Evolutionary conservation across 495 filamentous ascomycete genomes (phyloP), one percentile per base, ranked within the genome.

Genomic region (Ascodesmis nigricans): DNA sequence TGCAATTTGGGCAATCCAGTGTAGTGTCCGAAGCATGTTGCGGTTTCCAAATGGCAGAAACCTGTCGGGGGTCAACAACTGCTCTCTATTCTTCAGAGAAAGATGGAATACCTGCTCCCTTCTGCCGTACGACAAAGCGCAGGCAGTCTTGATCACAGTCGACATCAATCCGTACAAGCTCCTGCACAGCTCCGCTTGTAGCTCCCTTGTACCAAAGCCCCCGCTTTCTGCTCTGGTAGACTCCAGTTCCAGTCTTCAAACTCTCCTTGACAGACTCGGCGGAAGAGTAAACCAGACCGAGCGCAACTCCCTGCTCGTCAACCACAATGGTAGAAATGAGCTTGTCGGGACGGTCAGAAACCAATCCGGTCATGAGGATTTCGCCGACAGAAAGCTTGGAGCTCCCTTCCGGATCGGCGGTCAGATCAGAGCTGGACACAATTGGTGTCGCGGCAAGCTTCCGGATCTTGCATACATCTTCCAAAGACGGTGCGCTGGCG

Each of bases 121-220:
- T 79, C 53, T 97, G 87, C 45, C 69, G 70, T 13, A 95, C 87
- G 1, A 75, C 62, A 51, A 92, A 95, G 33, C 74, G 71, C 39
- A 97, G 55, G 39, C 83, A 90, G 56, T 97, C 87, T 36, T 73
- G 69, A 52, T 97, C 87, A 54, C 87, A 97, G 49, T 97, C 87
- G 16, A 78, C 55, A 3, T 77, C 73, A 43, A 97, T 71, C 22
- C 68, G 69, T 15, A 93, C 63, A 33, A 97, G 58, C 52, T 93
- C 72, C 53, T 97, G 87, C 1, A 73, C 75, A 53, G 93, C 83
- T 17, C 87, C 90, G 33, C 83, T 92, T 5, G 74, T 81, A 21
- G 82, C 78, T 15, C 87, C 87, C 56, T 97, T 97, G 57, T 90
- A 80, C 87, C 87, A 97, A 16, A 97, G 56, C 1, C 84, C 83